These are phyloP conservation scores for Candida insectalens DNA, from an alignment of 805 yeast species.

Conservation along the genomic window DNA sequence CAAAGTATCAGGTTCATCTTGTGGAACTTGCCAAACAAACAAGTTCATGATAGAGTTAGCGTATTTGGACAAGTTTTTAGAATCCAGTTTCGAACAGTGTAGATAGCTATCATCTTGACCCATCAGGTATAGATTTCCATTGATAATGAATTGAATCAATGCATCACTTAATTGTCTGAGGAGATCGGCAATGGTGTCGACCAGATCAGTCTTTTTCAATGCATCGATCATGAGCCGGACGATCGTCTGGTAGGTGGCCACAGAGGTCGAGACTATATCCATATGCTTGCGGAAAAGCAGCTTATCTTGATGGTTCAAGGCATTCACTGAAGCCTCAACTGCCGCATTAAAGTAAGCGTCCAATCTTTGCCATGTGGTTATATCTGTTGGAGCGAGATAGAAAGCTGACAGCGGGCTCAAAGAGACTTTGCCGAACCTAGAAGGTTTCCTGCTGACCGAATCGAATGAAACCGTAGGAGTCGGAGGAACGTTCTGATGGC, in stretches of 20 bases:
- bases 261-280: constrained; percentile 41
- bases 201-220: constrained; percentile 35
- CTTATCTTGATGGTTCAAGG: constrained; percentile 41
- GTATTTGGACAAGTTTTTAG: not conserved
- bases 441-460: not conserved
- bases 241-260: constrained; percentile 43
- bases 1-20: constrained; percentile 19
- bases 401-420: constrained; percentile 20
- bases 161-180: constrained; percentile 44
- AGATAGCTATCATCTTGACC: not conserved
- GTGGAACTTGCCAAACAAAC: too few relatives aligned
- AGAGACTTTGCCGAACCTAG: not conserved
- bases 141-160: constrained; percentile 54
- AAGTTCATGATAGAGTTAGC: not conserved
- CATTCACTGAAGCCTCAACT: constrained; percentile 37
- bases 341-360: constrained; percentile 37
- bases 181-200: constrained; percentile 35
- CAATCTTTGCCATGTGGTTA: constrained; percentile 50
- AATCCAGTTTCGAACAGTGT: not conserved
- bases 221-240: constrained; percentile 46
- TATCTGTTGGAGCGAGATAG: constrained; percentile 50
- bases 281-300: constrained; percentile 45
- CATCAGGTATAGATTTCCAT: constrained; percentile 51
- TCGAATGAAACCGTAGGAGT: not conserved
- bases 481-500: not conserved